Evolutionary conservation across 2,329 filamentous ascomycete genomes (phyloP).

Genomic region (Erysiphe neolycopersici): DNA sequence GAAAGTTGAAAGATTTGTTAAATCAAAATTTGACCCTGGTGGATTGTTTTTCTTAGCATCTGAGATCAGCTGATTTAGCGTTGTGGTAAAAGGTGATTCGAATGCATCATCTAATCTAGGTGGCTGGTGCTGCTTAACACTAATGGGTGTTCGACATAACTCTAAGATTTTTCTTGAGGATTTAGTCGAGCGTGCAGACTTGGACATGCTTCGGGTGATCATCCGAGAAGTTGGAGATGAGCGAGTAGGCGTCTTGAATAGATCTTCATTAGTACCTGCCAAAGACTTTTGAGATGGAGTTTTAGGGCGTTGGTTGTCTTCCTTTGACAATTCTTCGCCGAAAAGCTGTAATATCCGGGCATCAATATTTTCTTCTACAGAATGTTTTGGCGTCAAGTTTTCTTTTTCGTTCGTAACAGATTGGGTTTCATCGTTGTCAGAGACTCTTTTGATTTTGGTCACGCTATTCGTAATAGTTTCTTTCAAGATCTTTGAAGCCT

Average conservation of each 20-base stretch:
- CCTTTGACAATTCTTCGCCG: constrained; percentile 10
- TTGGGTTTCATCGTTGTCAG: not conserved
- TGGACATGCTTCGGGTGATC: constrained; percentile 12
- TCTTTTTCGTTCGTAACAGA: not conserved
- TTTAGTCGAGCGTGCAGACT: constrained; percentile 9
- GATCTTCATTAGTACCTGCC: constrained; percentile 4
- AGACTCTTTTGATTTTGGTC: not conserved
- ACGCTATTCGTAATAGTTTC: not conserved
- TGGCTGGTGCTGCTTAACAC: constrained; percentile 6
- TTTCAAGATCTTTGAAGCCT: not conserved
- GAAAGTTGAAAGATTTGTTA: constrained; percentile 13
- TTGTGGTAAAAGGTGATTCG: constrained; percentile 14
- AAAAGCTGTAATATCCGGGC: constrained; percentile 12
- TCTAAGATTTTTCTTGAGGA: constrained; percentile 9
- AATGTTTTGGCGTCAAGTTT: not conserved
- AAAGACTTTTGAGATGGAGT: constrained; percentile 9
- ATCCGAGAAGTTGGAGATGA: constrained; percentile 12
- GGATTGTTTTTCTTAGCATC: constrained; percentile 10
- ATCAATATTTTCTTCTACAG: constrained; percentile 13
- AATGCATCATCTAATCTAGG: constrained; percentile 8
- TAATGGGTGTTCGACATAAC: constrained; percentile 9
- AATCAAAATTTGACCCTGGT: constrained; percentile 10
- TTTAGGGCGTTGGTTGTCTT: constrained; percentile 6
- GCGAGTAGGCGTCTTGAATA: constrained; percentile 14
- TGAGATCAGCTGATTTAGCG: constrained; percentile 12